Conservation (phyloP, 768 basidiomycete genomes). For the Mycena leptocephala region DNA sequence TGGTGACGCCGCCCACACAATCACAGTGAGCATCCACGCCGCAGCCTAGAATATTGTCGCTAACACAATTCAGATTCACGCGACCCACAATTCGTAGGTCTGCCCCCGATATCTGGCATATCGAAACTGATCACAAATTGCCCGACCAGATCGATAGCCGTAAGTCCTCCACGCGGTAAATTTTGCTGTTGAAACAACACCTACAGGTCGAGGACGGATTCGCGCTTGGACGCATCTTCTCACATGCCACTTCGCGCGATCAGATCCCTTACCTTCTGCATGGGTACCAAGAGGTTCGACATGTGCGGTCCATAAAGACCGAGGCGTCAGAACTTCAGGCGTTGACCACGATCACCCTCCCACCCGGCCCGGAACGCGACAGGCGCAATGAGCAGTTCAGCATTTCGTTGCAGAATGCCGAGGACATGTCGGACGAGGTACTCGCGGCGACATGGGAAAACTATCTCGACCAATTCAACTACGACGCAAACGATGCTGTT, state of each 20-base stretch:
- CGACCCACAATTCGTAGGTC: constrained; percentile 6
- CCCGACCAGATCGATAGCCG: neutral
- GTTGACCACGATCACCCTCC: neutral
- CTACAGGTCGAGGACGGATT: constrained; percentile 9
- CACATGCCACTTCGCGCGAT: neutral
- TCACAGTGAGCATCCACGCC: neutral
- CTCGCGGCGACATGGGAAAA: constrained; percentile 41
- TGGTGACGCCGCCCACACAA: constrained; percentile 11
- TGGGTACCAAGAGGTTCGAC: neutral
- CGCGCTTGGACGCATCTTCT: neutral
- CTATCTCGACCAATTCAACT: constrained; percentile 60
- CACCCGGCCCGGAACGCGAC: neutral
- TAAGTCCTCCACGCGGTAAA: neutral
- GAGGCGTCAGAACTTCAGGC: neutral
- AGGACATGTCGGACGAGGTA: too few relatives aligned
- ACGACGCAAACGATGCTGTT: constrained; percentile 63
- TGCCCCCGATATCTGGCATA: too few relatives aligned
- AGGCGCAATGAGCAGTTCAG: neutral
- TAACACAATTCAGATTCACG: neutral
- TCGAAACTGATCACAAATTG: too few relatives aligned
- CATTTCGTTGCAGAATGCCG: too few relatives aligned
- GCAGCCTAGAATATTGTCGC: neutral
- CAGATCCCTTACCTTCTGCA: neutral
- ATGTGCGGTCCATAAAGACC: too few relatives aligned
- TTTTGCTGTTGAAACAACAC: too few relatives aligned